phyloP scores from a whole-genome alignment of 768 basidiomycete genomes.

The Kwoniella newhampshirensis region DNA sequence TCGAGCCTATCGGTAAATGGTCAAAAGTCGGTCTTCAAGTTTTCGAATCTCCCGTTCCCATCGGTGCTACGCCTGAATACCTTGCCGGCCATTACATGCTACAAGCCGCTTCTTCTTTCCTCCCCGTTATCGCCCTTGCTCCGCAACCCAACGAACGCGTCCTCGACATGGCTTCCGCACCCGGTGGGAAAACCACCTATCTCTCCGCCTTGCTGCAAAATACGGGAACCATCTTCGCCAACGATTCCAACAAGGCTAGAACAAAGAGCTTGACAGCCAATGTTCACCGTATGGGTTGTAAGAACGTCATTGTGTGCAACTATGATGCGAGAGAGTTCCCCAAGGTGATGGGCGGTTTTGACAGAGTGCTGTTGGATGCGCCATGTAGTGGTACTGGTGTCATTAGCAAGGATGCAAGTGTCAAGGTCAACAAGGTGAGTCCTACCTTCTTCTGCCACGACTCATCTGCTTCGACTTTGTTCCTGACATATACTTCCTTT shows the following conservation, averaged over 20 bases:
- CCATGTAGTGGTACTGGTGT: conserved; percentile 98
- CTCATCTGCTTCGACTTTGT: background rate
- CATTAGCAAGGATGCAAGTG: conserved; percentile 94
- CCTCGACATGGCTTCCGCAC: conserved; percentile 97
- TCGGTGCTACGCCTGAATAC: conserved; percentile 98
- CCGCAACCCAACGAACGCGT: conserved; percentile 92
- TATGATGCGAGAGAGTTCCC: conserved; percentile 98
- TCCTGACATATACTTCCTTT: background rate
- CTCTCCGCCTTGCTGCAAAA: conserved; percentile 96
- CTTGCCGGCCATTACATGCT: conserved; percentile 99
- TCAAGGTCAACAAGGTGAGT: conserved; percentile 94
- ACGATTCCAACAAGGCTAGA: conserved; percentile 89
- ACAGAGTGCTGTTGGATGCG: conserved; percentile 93
- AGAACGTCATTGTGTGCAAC: conserved; percentile 94
- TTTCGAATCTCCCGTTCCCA: conserved; percentile 92
- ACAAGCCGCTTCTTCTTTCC: conserved; percentile 96
- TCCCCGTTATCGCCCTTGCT: conserved; percentile 93
- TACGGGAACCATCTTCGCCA: conserved; percentile 95
- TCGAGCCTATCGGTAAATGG: conserved; percentile 99
- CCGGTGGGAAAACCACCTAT: conserved; percentile 97
- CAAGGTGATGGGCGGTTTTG: conserved; percentile 97
- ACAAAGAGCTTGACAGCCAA: conserved; percentile 97
- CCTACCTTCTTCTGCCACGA: too few relatives aligned
- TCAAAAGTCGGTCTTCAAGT: conserved; percentile 98
- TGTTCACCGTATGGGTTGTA: conserved; percentile 93